Evolutionary conservation across 2,329 filamentous ascomycete genomes (phyloP).

Genomic region (Neonectria ditissima): DNA sequence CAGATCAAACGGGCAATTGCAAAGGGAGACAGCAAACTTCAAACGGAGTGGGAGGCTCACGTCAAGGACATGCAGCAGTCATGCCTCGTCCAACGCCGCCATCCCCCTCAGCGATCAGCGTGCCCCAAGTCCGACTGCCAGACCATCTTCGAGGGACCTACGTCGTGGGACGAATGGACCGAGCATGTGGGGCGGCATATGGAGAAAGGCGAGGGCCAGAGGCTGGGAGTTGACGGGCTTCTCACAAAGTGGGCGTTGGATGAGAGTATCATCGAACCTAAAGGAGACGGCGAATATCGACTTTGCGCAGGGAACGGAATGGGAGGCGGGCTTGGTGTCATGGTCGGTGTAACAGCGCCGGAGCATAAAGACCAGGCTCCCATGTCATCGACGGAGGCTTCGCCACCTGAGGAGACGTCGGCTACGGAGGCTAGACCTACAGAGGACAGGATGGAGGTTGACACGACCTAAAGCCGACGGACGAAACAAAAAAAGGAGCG

Average conservation of each 20-base stretch:
- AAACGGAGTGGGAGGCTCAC: constrained; percentile 72
- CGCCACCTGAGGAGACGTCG: constrained; percentile 41
- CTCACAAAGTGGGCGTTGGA: constrained; percentile 72
- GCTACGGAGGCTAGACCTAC: constrained; percentile 40
- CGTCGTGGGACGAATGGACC: constrained; percentile 89
- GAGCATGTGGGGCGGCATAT: constrained; percentile 93
- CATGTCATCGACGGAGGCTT: constrained; percentile 36
- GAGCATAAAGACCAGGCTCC: constrained; percentile 45
- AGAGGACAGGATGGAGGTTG: constrained; percentile 46
- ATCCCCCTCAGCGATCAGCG: constrained; percentile 76
- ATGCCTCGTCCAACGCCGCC: constrained; percentile 77
- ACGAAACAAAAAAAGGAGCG: constrained; percentile 25
- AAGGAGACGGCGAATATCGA: constrained; percentile 67
- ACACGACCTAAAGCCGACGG: constrained; percentile 30
- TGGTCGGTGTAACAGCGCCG: constrained; percentile 25
- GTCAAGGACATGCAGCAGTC: constrained; percentile 78
- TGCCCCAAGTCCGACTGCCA: constrained; percentile 80
- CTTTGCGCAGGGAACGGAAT: constrained; percentile 53
- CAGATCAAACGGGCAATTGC: constrained; percentile 69
- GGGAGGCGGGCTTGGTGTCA: constrained; percentile 33
- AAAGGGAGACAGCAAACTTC: constrained; percentile 69
- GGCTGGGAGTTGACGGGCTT: constrained; percentile 68
- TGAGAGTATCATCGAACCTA: constrained; percentile 71
- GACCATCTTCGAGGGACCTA: constrained; percentile 75
- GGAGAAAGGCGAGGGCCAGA: constrained; percentile 75